phyloP scores from a whole-genome alignment of 345 rosid species.

The Eucalyptus tenuipes region DNA sequence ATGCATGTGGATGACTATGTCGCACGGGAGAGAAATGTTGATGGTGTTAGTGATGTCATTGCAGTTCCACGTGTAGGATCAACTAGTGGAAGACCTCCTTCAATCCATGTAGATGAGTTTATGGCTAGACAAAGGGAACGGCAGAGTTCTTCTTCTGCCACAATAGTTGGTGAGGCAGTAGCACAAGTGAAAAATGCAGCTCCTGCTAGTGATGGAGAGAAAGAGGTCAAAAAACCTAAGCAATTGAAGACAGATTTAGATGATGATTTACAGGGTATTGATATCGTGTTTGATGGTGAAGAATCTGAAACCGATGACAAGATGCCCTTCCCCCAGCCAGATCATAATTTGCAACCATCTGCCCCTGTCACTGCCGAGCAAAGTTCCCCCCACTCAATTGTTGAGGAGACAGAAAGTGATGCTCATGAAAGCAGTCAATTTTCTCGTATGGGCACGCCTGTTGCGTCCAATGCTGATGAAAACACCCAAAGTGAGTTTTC shows the following conservation, averaged over 20 bases:
- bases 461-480: constrained; percentile 59
- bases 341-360: constrained; percentile 74
- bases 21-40: constrained; percentile 89
- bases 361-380: constrained; percentile 58
- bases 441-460: constrained; percentile 57
- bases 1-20: constrained; percentile 99
- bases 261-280: constrained; percentile 93
- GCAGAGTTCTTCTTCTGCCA: constrained; percentile 49
- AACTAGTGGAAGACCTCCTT: constrained; percentile 97
- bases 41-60: constrained; percentile 59
- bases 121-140: constrained; percentile 97
- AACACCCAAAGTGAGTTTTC: constrained; percentile 79
- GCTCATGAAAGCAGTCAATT: constrained; percentile 61
- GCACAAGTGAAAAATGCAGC: constrained; percentile 39
- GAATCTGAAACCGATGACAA: constrained; percentile 88
- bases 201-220: constrained; percentile 27
- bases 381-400: constrained; percentile 83
- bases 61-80: constrained; percentile 76
- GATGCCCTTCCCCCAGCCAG: constrained; percentile 84
- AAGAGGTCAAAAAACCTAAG: constrained; percentile 53
- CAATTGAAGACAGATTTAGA: constrained; percentile 76
- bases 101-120: constrained; percentile 97
- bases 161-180: constrained; percentile 62
- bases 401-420: constrained; percentile 89
- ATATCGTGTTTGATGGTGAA: constrained; percentile 92